These are phyloP conservation scores for Diaporthe sp. DNA, from an alignment of 2,329 filamentous ascomycete species.

Conservation along the genomic window DNA sequence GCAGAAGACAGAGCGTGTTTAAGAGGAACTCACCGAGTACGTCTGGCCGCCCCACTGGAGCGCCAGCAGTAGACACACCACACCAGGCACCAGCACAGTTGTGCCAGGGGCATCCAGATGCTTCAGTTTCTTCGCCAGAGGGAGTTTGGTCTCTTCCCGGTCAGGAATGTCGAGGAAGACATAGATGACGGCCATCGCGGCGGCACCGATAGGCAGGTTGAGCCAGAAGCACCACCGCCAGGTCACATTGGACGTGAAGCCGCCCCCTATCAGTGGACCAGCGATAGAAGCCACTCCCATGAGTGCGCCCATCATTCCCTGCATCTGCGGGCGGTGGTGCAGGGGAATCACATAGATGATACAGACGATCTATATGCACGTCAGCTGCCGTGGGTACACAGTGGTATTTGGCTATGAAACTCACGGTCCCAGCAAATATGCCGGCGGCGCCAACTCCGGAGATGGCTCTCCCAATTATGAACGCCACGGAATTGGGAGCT, in stretches of 20 bases:
- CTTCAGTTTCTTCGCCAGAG: constrained; percentile 43
- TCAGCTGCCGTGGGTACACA: not conserved
- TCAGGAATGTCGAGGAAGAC: constrained; percentile 44
- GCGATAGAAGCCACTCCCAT: constrained; percentile 15
- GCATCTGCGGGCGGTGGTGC: constrained; percentile 1
- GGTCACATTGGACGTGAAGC: constrained; percentile 44
- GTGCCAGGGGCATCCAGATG: constrained; percentile 45
- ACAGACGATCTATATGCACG: constrained; percentile 16
- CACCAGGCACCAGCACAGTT: constrained; percentile 42
- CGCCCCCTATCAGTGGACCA: constrained; percentile 46
- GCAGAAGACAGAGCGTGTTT: rapidly evolving
- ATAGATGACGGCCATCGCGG: constrained; percentile 40
- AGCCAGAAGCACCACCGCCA: constrained; percentile 49
- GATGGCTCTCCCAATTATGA: constrained; percentile 48
- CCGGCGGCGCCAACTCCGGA: constrained; percentile 46
- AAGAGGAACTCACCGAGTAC: constrained; percentile 35
- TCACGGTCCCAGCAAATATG: constrained; percentile 45
- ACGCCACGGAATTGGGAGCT: constrained; percentile 46
- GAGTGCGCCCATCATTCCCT: constrained; percentile 27
- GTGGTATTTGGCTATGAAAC: too few relatives aligned
- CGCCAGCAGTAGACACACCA: constrained; percentile 45
- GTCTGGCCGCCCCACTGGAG: constrained; percentile 46
- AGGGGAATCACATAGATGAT: constrained; percentile 21
- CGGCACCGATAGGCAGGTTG: constrained; percentile 24
- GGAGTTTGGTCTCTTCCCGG: constrained; percentile 33